phyloP scores from a whole-genome alignment of 2,329 filamentous ascomycete species.

The Acrocalymma vagum region DNA sequence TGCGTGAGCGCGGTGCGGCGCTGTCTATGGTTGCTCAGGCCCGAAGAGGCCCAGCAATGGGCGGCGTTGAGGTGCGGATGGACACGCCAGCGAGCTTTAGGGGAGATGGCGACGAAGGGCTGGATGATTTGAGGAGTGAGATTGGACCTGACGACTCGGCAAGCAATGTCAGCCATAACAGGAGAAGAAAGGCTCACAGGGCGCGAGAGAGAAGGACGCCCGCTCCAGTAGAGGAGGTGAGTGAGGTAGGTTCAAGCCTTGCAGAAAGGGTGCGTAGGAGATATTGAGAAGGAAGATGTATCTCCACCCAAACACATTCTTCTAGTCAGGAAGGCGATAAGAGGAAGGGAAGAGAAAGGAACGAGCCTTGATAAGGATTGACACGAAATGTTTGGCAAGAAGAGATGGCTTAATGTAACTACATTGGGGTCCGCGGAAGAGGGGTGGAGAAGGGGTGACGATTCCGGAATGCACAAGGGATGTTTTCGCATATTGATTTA shows the following conservation, averaged over 20 bases:
- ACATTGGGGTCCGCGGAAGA: no score
- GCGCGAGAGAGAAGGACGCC: constrained; percentile 75
- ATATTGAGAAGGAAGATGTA: constrained; percentile 17
- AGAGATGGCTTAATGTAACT: no score
- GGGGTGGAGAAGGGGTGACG: no score
- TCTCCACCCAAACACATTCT: no score
- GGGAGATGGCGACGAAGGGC: constrained; percentile 40
- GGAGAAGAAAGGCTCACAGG: constrained; percentile 72
- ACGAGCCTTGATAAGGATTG: no score
- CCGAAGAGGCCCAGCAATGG: constrained; percentile 57
- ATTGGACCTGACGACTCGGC: constrained; percentile 82
- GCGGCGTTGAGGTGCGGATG: constrained; percentile 53
- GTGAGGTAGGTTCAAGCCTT: constrained; percentile 34
- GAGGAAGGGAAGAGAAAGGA: no score
- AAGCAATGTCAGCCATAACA: constrained; percentile 79
- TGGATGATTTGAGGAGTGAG: constrained; percentile 54
- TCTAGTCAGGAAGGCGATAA: no score
- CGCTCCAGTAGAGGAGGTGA: constrained; percentile 70
- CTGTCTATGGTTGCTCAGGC: constrained; percentile 72
- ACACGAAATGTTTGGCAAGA: no score
- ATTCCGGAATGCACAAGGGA: no score
- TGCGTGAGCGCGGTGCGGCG: constrained; percentile 84
- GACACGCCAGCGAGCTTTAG: constrained; percentile 56
- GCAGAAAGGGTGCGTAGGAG: constrained; percentile 38
- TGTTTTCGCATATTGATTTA: no score